Evolutionary conservation across 1,284 basidiomycete species (phyloP), one percentile per base, ranked within the genome.

Genomic region (Hortiboletus rubellus): DNA sequence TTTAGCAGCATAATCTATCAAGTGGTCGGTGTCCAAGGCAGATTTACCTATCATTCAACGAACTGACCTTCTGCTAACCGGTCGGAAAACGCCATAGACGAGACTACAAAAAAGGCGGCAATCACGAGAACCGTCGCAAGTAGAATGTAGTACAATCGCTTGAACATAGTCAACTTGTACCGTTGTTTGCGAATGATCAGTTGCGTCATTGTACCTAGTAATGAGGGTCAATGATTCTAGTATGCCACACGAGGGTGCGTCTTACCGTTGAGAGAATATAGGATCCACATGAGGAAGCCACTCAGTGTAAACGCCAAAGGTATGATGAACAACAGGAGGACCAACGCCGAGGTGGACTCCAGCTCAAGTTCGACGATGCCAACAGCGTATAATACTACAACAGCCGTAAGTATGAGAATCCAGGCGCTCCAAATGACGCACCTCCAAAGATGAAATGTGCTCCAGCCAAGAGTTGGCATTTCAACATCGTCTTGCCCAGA

Each of bases 361-460:
- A 98, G 79, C 65, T 94, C 86, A 30, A 99, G 84, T 69, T 95
- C 86, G 50, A 96, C 94, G 41, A 95, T 95, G 30, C 95, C 95
- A 54, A 98, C 84, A 10, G 92, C 89, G 71, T 97, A 98, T 33
- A 94, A 74, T 36, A 96, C 93, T 95, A 62, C 60, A 41, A 59
- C 43, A 17, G 50, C 15, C 22, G 55, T 51, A 31, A 59, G 55
- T 36, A 47, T 11, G 50, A 50, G 50, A 36, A 36, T 17, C 18
- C 3, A 2, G 1, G 37, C 36, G 22, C 22, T 34, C 15, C 6
- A 34, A 52, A 55, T 33, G 38, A 57, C 75, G 60, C 74, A 97
- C 91, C 91, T 72, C 96, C 96, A 69, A 98, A 99, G 54, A 97
- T 69, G 67, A 98, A 98, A 73, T 99, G 96, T 40, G 87, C 84